A percentile compares a stretch with the other conserved stretches of the same genome.
Evolutionary conservation across 176 grass and related monocot species (phyloP).

Genomic region (Pharus latifolius): DNA sequence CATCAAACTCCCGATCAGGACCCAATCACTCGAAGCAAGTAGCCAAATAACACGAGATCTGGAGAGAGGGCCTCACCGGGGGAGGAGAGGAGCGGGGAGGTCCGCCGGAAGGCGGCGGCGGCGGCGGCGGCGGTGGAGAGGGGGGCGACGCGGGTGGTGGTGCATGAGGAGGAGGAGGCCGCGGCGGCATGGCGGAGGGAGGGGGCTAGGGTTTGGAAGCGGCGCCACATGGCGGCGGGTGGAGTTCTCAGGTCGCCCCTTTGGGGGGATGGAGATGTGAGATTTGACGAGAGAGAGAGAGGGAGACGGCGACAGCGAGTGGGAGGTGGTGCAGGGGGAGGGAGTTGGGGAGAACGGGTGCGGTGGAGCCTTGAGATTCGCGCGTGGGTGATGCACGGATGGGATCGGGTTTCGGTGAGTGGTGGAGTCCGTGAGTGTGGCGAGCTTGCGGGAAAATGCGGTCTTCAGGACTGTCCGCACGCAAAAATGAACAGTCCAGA

Average conservation of each 20-base stretch:
- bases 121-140: slow-evolving; percentile 30
- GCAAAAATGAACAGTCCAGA: too few species aligned
- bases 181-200: slow-evolving; percentile 26
- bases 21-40: background rate
- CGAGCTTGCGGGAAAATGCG: too few species aligned
- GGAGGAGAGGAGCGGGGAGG: slow-evolving; percentile 48
- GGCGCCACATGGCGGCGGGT: slow-evolving; percentile 54
- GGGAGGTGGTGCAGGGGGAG: background rate
- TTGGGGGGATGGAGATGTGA: background rate
- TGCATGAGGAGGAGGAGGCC: background rate
- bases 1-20: slow-evolving; percentile 10
- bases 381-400: background rate
- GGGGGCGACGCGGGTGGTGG: background rate
- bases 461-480: too few species aligned
- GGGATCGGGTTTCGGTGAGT: background rate
- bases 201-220: slow-evolving; percentile 49
- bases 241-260: slow-evolving; percentile 36
- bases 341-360: background rate
- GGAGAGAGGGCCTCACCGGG: slow-evolving; percentile 27
- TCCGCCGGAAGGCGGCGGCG: slow-evolving; percentile 47
- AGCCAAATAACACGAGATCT: slow-evolving; percentile 18
- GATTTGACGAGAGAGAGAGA: slow-evolving; percentile 23
- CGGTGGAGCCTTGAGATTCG: background rate
- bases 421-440: background rate
- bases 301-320: background rate